Conservation (phyloP, 306 rosid species). For the Abrus pulchellus region DNA sequence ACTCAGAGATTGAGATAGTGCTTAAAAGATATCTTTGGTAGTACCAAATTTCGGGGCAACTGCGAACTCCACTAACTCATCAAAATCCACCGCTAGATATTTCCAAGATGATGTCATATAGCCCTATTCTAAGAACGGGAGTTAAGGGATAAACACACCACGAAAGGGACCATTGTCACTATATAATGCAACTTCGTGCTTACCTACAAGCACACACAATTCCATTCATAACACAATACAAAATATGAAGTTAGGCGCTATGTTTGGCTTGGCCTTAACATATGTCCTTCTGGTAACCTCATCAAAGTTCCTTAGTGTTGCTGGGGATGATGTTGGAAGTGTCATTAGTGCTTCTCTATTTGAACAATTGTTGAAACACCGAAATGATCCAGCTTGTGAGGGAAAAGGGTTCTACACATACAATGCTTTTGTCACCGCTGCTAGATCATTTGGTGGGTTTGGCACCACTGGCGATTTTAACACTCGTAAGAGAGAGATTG, state of each 20-base stretch:
- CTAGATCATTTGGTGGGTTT: slow-evolving; percentile 49
- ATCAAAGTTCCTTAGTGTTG: background rate
- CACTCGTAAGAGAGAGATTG: slow-evolving; percentile 32
- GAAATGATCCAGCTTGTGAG: slow-evolving; percentile 53
- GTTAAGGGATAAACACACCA: background rate
- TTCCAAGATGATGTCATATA: too few species aligned
- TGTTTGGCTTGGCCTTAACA: background rate
- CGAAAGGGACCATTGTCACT: background rate
- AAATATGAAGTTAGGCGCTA: slow-evolving; percentile 17
- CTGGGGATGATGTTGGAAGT: slow-evolving; percentile 38
- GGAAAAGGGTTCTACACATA: slow-evolving; percentile 54
- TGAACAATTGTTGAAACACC: slow-evolving; percentile 53
- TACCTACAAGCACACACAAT: background rate
- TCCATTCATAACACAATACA: background rate
- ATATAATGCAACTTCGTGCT: background rate
- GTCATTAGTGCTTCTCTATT: slow-evolving; percentile 37
- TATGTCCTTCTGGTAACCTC: background rate
- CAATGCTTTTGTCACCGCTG: slow-evolving; percentile 56
- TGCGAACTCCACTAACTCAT: background rate
- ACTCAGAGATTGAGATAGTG: background rate
- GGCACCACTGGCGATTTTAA: slow-evolving; percentile 54
- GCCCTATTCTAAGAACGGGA: background rate
- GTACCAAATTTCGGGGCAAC: background rate
- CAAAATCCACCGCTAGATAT: background rate
- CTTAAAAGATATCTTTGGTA: background rate